phyloP scores from a whole-genome alignment of 495 filamentous ascomycete species.

The Penicillium parvum region DNA sequence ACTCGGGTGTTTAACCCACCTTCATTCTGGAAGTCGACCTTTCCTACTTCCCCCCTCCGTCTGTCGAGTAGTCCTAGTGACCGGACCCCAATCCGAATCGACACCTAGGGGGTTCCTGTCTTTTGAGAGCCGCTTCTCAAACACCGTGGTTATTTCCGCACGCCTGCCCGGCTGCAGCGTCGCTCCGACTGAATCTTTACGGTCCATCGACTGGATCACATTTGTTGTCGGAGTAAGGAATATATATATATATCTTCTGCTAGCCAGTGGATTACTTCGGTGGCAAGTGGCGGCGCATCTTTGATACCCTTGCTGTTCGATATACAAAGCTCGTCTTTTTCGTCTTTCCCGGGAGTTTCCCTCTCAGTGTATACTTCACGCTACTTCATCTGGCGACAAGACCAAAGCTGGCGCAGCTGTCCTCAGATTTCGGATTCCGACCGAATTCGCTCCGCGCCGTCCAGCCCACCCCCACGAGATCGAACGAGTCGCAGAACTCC shows the following conservation, averaged over 20 bases:
- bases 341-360: background rate
- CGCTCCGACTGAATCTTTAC: conserved; percentile 54
- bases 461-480: conserved; percentile 72
- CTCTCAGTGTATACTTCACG: background rate
- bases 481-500: conserved; percentile 22
- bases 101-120: conserved; percentile 17
- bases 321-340: background rate
- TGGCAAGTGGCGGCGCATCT: conserved; percentile 18
- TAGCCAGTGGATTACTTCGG: background rate
- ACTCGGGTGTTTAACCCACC: conserved; percentile 3
- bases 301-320: conserved; percentile 11
- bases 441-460: conserved; percentile 46
- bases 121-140: too few species aligned
- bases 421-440: conserved; percentile 1
- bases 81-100: conserved; percentile 8
- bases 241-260: background rate
- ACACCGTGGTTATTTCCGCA: conserved; percentile 22
- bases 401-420: background rate
- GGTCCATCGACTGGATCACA: conserved; percentile 37
- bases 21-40: conserved; percentile 17
- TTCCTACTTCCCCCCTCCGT: conserved; percentile 8
- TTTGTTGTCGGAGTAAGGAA: conserved; percentile 11
- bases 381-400: conserved; percentile 1
- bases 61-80: conserved; percentile 17
- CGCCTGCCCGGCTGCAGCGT: conserved; percentile 38